A percentile compares a stretch with the other conserved stretches of the same genome.
phyloP scores from a whole-genome alignment of 805 yeast species.

The Clavispora fructus region DNA sequence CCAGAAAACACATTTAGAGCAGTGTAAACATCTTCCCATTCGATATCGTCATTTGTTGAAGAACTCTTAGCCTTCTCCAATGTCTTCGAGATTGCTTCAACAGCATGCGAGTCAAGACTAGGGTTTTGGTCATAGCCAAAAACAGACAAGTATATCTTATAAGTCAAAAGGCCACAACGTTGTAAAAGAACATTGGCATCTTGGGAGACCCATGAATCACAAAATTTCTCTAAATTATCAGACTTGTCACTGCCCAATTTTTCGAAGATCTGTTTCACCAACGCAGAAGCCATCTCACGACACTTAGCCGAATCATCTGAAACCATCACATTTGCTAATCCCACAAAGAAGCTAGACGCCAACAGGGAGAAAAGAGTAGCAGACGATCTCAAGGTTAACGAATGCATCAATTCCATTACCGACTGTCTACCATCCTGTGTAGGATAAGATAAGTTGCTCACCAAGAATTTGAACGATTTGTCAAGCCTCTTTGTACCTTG shows the following conservation, averaged over 20 bases:
- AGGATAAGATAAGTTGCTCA: constrained; percentile 77
- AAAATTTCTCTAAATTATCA: constrained; percentile 36
- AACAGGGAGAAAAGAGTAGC: constrained; percentile 53
- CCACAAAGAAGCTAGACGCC: constrained; percentile 75
- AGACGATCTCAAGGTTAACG: constrained; percentile 63
- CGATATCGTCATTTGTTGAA: constrained; percentile 32
- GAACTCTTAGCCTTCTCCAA: constrained; percentile 30
- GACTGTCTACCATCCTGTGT: constrained; percentile 84
- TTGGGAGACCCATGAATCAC: constrained; percentile 61
- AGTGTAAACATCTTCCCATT: constrained; percentile 78
- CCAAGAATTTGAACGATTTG: constrained; percentile 74
- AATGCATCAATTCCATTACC: constrained; percentile 79
- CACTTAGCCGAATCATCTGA: constrained; percentile 76
- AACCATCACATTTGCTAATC: constrained; percentile 69
- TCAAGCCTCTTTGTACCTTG: constrained; percentile 84
- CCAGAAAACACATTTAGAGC: constrained; percentile 49
- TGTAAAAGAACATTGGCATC: constrained; percentile 45
- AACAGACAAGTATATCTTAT: constrained; percentile 53
- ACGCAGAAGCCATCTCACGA: constrained; percentile 72
- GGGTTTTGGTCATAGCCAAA: constrained; percentile 37
- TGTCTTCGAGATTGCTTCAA: constrained; percentile 19
- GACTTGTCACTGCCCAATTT: constrained; percentile 37
- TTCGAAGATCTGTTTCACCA: constrained; percentile 51
- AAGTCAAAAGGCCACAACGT: constrained; percentile 71
- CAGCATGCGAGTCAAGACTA: constrained; percentile 37